Conservation (phyloP, 139 green algal genomes). For the Klebsormidium nitens region DNA sequence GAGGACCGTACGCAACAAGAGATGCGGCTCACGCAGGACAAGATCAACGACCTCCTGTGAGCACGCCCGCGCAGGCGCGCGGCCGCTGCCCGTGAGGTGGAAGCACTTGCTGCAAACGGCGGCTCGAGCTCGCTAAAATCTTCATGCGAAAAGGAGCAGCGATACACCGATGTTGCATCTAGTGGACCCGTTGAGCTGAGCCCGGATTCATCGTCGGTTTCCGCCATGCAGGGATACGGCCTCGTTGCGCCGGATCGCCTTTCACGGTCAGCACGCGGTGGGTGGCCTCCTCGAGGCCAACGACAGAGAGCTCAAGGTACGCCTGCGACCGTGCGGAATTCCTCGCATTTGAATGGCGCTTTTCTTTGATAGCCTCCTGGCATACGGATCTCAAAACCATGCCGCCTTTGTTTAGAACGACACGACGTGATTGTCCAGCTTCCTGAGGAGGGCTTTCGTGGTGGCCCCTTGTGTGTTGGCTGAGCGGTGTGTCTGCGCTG, state of each 20-base stretch:
- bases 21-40: conserved; percentile 30
- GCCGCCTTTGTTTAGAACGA: no score
- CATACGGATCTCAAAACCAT: no score
- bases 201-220: neutral
- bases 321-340: no score
- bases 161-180: no score
- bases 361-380: no score
- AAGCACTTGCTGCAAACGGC: no score
- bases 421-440: neutral
- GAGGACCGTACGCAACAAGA: conserved; percentile 34
- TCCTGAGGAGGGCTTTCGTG: neutral
- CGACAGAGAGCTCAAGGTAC: conserved; percentile 35
- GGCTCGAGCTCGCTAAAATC: no score
- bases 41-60: conserved; percentile 33
- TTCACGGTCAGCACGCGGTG: conserved; percentile 30
- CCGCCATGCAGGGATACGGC: conserved; percentile 13
- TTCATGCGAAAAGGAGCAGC: no score
- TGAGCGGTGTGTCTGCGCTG: neutral
- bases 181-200: no score
- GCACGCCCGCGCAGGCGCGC: neutral
- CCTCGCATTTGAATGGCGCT: no score
- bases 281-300: conserved; percentile 18
- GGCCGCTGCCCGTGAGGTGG: no score
- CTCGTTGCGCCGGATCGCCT: conserved; percentile 12
- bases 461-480: neutral